Evolutionary conservation across 192 early-diverging fungal species (phyloP), one percentile per base, ranked within the genome.

Genomic region (Podila minutissima): DNA sequence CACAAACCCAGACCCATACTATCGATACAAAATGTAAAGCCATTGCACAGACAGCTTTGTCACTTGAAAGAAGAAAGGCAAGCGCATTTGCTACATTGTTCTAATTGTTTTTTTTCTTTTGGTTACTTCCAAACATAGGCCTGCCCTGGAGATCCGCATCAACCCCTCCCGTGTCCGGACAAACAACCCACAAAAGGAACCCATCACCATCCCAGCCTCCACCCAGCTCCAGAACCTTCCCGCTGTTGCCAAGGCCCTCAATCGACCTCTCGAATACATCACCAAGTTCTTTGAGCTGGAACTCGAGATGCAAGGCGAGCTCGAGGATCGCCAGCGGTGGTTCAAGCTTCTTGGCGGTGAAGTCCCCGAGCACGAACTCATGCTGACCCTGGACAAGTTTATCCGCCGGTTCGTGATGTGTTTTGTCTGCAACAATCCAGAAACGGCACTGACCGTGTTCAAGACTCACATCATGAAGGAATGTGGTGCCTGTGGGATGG

Each of bases 321-420:
- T 69, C 60, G 77, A 81, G 11, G 71, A 73, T 61, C 65, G 77
- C 2, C 77, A 72, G 24, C 66, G 77, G 10, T 73, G 70, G 70
- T 72, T 73, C 55, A 73, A 81, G 50, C 61, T 79, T 11, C 63
- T 58, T 24, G 77, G 62, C 24, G 66, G 71, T 2, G 77, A 37
- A 12, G 12, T 81, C 1, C 19, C 60, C 3, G 77, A 72, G 51
- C 51, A 41, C 4, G 77, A 81, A 13, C 62, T 81, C 26, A 72
- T 73, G 77, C 29, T 72, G 66, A 57, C 92, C 57, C 86, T 99
- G 58, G 94, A 96, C 74, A 89, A 87, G 9, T 99, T 99, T 73
- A 99, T 99, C 64, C 92, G 94, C 48, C 94, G 94, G 60, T 99
- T 94, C 84, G 97, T 99, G 20, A 82, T 99, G 61, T 99, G 98